Evolutionary conservation across 1,284 basidiomycete genomes (phyloP), one percentile per base, ranked within the genome.

Genomic region (Hypsizygus ulmarius): DNA sequence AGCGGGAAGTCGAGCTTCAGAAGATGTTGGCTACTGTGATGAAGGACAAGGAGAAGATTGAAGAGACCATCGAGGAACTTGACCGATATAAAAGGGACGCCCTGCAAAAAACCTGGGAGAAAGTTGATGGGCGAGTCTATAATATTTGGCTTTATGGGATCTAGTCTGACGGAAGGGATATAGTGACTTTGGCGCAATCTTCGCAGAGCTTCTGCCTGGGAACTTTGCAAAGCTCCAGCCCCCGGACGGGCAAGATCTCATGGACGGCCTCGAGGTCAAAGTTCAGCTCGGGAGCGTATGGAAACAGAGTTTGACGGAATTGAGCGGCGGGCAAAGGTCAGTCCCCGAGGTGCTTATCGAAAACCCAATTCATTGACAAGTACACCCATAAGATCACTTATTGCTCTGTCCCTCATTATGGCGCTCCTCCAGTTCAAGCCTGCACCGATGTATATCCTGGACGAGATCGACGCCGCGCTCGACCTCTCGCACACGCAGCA

Each of bases 401-500:
- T 99, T 61, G 96, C 96, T 0, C 79, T 99, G 2, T 97, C 93
- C 8, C 78, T 99, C 41, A 98, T 99, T 75, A 96, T 99, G 94
- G 90, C 95, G 0, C 79, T 99, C 33, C 80, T 99, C 29, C 95
- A 98, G 68, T 98, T 98, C 81, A 97, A 98, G 65, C 94, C 96
- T 1, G 95, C 96, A n/a, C 97, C 94, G 0, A 96, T 99, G 93
- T 98, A 99, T 68, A 98, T 99, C 63, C 80, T 99, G 16, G 97
- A 99, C 71, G 97, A 99, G 71, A 97, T 99, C 59, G 94, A 98
- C 68, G 93, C 95, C 0, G 95, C 95, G 4, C 81, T 97, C 37
- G 96, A 99, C 71, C 73, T 98, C 16, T 94, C 92, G 39, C 95
- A 98, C 63, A 98, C 96, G 6, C 89, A 97, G 62, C 93, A 98